Conservation (phyloP, 148 eudicot species). For the Diospyros lotus region DNA sequence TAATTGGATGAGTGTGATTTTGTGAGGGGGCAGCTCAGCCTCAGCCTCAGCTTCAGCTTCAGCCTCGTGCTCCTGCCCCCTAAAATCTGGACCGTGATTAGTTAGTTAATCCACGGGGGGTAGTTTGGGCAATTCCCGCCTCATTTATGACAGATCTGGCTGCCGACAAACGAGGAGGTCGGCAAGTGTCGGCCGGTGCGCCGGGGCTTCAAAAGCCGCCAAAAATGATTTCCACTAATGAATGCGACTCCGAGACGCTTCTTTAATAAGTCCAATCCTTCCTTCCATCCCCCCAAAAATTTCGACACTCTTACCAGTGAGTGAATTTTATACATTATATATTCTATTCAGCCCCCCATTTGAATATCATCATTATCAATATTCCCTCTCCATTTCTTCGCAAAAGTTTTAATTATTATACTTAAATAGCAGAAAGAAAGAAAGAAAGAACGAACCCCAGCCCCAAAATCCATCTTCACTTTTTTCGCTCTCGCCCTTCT, state of each 20-base stretch:
- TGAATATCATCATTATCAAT: background rate
- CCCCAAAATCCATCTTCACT: constrained; percentile 9
- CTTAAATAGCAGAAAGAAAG: background rate
- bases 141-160: constrained; percentile 33
- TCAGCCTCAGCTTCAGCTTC: too few species aligned
- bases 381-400: constrained; percentile 18
- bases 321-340: too few species aligned
- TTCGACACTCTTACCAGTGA: background rate
- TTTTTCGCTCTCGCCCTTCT: background rate
- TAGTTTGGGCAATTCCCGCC: background rate
- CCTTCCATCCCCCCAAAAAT: too few species aligned
- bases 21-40: too few species aligned
- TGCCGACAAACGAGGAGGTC: constrained; percentile 61
- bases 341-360: background rate
- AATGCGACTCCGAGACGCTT: too few species aligned
- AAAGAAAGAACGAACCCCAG: background rate
- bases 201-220: constrained; percentile 17
- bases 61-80: too few species aligned
- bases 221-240: too few species aligned
- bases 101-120: background rate
- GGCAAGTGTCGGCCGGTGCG: constrained; percentile 75
- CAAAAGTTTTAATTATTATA: background rate
- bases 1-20: too few species aligned
- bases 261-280: too few species aligned
- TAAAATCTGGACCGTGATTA: too few species aligned